Conservation (phyloP, 257 asterid genomes). For the Gentiana macrophylla region DNA sequence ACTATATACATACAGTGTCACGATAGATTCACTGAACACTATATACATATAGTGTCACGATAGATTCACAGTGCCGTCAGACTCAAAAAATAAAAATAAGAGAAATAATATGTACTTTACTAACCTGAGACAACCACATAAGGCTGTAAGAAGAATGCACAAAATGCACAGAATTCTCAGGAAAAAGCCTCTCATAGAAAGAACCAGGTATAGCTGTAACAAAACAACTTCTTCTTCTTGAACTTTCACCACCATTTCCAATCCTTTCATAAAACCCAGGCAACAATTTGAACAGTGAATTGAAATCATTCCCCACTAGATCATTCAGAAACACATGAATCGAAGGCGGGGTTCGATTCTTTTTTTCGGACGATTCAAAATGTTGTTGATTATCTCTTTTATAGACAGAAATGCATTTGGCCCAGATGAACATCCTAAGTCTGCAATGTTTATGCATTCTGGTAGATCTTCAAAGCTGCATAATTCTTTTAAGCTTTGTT, state of each 20-base stretch:
- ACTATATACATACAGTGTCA: too few species aligned
- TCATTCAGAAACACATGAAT: conserved; percentile 12
- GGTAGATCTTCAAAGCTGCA: neutral
- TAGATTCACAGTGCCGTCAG: too few species aligned
- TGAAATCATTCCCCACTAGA: conserved; percentile 13
- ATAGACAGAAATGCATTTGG: conserved; percentile 7
- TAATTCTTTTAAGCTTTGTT: neutral
- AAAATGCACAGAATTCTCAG: conserved; percentile 4
- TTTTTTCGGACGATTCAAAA: neutral
- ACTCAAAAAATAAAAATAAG: too few species aligned
- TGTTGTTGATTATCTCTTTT: neutral
- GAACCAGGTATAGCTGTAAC: conserved; percentile 12
- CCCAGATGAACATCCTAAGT: conserved; percentile 16
- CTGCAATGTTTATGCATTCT: conserved; percentile 8
- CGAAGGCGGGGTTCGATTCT: neutral
- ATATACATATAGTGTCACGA: too few species aligned
- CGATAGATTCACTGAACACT: too few species aligned
- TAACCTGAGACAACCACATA: conserved; percentile 12
- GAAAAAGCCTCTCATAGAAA: conserved; percentile 12
- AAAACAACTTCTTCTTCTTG: neutral
- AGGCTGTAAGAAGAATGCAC: conserved; percentile 10
- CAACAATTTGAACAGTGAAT: conserved; percentile 6
- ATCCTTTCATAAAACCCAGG: conserved; percentile 7
- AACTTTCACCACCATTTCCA: neutral
- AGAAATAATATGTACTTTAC: neutral